Evolutionary conservation across 2,329 filamentous ascomycete genomes (phyloP).

Genomic region (Trichoderma gracile): DNA sequence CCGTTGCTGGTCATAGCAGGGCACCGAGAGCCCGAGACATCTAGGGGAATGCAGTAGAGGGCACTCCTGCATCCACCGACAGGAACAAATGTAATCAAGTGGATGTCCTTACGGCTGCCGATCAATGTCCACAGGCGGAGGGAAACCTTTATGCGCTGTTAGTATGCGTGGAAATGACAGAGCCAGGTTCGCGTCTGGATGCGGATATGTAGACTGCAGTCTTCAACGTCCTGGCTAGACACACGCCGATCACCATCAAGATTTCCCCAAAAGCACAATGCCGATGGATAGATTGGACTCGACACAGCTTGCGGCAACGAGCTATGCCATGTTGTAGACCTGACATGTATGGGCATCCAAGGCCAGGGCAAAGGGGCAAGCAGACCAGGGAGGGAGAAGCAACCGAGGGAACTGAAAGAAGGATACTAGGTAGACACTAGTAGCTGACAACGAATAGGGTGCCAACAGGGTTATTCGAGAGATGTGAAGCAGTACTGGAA

Average conservation of each 20-base stretch:
- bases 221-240: neutral
- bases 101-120: neutral
- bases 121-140: neutral
- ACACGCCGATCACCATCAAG: too few relatives aligned
- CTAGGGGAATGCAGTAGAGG: slow-evolving; percentile 8
- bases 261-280: too few relatives aligned
- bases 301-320: too few relatives aligned
- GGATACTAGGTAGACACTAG: too few relatives aligned
- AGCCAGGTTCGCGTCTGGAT: neutral
- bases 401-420: neutral
- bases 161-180: neutral
- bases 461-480: too few relatives aligned
- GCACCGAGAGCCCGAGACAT: slow-evolving; percentile 18
- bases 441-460: too few relatives aligned
- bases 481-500: neutral
- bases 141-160: neutral
- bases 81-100: neutral
- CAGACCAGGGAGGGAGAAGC: neutral
- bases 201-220: neutral
- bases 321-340: neutral
- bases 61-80: neutral
- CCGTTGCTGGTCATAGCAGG: neutral
- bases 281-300: neutral
- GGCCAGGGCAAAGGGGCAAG: neutral
- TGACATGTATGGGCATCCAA: neutral